phyloP scores from a whole-genome alignment of 2,329 filamentous ascomycete species.

The Apiospora kogelbergensis region DNA sequence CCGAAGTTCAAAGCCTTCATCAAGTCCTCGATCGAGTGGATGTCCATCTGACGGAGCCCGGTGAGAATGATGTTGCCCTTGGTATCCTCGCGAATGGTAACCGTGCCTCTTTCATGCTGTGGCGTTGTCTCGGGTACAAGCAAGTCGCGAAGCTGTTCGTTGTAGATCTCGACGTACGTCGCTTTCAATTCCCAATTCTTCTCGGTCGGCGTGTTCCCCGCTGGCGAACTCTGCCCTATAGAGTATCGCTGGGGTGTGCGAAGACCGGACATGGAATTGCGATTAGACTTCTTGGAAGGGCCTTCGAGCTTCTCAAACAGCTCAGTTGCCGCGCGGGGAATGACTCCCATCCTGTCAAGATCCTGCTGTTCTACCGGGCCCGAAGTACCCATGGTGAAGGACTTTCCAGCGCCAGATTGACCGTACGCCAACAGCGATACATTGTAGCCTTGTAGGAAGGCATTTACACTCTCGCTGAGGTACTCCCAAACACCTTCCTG shows the following conservation, averaged over 20 bases:
- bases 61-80: constrained; percentile 95
- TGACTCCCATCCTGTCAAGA: constrained; percentile 79
- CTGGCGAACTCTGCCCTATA: constrained; percentile 39
- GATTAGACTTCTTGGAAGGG: constrained; percentile 44
- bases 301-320: constrained; percentile 86
- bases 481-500: constrained; percentile 97
- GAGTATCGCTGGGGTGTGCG: constrained; percentile 80
- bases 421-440: constrained; percentile 96
- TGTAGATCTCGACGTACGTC: constrained; percentile 97
- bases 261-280: constrained; percentile 73
- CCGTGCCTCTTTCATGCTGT: constrained; percentile 67
- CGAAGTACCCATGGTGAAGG: constrained; percentile 97
- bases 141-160: constrained; percentile 90
- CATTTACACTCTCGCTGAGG: constrained; percentile 81
- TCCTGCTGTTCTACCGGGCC: constrained; percentile 77
- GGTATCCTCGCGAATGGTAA: constrained; percentile 91
- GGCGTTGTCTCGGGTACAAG: constrained; percentile 75
- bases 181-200: constrained; percentile 90
- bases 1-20: constrained; percentile 88
- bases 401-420: constrained; percentile 96
- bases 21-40: constrained; percentile 90
- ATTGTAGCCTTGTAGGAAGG: constrained; percentile 96
- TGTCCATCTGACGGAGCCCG: constrained; percentile 81
- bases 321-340: constrained; percentile 82
- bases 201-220: constrained; percentile 48